phyloP scores from a whole-genome alignment of 768 basidiomycete species.

The Nidularia pulvinata region DNA sequence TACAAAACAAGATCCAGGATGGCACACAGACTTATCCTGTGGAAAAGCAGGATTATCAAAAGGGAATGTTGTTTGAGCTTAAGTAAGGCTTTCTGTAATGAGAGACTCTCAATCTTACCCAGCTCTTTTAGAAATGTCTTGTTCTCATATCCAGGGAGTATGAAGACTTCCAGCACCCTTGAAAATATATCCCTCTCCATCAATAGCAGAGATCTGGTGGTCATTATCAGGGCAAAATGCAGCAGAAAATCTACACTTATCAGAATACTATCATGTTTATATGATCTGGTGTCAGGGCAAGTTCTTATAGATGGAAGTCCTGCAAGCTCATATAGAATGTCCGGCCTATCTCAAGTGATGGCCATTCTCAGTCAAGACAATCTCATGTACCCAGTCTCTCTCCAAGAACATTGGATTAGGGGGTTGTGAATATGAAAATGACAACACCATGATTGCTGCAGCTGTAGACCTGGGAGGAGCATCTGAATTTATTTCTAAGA shows the following conservation, averaged over 20 bases:
- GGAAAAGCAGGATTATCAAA: conserved; percentile 3
- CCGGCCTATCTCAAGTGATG: conserved; percentile 40
- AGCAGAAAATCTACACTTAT: conserved; percentile 55
- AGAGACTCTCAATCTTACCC: not conserved
- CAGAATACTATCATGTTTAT: conserved; percentile 47
- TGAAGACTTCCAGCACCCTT: conserved; percentile 29
- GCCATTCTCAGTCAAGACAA: conserved; percentile 51
- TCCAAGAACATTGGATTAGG: conserved; percentile 37
- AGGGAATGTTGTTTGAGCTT: conserved; percentile 25
- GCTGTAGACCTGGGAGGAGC: conserved; percentile 39
- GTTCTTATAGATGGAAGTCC: conserved; percentile 41
- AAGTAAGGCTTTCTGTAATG: conserved; percentile 10
- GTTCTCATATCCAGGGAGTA: conserved; percentile 50
- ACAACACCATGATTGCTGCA: conserved; percentile 18
- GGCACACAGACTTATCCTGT: conserved; percentile 21
- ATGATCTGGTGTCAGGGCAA: conserved; percentile 40
- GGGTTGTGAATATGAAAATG: conserved; percentile 8
- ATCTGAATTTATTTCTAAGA: conserved; percentile 31
- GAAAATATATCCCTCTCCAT: conserved; percentile 40
- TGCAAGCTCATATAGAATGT: conserved; percentile 29
- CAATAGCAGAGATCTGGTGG: conserved; percentile 44
- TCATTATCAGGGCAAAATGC: conserved; percentile 60
- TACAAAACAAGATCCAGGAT: conserved; percentile 17
- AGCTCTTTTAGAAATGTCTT: conserved; percentile 37
- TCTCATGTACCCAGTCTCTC: conserved; percentile 46